Evolutionary conservation across 148 eudicot genomes (phyloP).

Genomic region (Rhododendron henanense): DNA sequence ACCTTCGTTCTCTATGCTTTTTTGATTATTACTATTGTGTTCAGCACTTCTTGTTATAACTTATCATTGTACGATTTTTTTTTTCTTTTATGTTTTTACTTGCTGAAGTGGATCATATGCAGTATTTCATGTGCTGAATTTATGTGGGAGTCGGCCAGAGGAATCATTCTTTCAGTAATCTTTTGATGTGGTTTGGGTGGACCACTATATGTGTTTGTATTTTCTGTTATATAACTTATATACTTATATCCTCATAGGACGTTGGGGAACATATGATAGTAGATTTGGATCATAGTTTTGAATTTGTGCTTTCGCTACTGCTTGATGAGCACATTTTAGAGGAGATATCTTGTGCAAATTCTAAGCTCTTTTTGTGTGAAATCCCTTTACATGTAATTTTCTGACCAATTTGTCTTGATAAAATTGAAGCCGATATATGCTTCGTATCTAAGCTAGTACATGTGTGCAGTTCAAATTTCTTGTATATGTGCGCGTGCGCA

Average conservation of each 20-base stretch:
- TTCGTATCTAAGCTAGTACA: neutral
- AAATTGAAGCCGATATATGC: neutral
- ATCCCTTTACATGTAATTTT: neutral
- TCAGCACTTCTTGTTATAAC: neutral
- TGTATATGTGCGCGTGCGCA: neutral
- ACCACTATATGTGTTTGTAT: neutral
- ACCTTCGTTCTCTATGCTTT: neutral
- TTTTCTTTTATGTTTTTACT: neutral
- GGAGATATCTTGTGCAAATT: neutral
- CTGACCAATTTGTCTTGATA: neutral
- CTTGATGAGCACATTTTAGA: neutral
- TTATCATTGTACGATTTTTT: neutral
- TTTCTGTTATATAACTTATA: no score
- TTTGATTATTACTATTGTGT: neutral
- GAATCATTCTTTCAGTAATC: neutral
- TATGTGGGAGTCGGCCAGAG: neutral
- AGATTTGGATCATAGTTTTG: neutral
- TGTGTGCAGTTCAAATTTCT: neutral
- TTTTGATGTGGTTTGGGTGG: neutral
- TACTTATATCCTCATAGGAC: neutral
- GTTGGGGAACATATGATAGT: neutral
- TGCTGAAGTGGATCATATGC: neutral
- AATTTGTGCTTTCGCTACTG: neutral
- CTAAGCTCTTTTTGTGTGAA: neutral
- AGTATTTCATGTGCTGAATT: neutral